Conservation (phyloP, 2,329 filamentous ascomycete genomes). For the Ascomycota sp. region DNA sequence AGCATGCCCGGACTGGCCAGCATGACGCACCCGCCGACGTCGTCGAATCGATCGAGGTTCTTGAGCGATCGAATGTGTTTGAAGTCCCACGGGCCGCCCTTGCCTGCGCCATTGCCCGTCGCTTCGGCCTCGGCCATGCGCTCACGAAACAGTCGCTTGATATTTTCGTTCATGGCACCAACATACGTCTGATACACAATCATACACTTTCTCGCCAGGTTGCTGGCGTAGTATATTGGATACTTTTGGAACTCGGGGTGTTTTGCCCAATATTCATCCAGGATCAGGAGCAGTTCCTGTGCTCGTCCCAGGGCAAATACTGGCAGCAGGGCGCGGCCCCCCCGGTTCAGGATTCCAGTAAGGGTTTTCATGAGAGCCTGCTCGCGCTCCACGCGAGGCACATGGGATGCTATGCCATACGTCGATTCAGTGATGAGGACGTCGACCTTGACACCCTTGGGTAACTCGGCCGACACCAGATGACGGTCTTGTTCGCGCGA, state of each 20-base stretch:
- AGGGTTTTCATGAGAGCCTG: conserved; percentile 90
- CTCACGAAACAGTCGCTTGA: conserved; percentile 84
- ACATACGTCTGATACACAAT: conserved; percentile 97
- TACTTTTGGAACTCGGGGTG: conserved; percentile 75
- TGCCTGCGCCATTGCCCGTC: conserved; percentile 50
- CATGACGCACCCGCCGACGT: conserved; percentile 91
- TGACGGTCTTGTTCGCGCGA: conserved; percentile 89
- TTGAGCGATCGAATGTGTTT: conserved; percentile 83
- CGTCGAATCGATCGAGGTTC: conserved; percentile 85
- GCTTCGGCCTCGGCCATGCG: conserved; percentile 81
- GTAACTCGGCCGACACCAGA: conserved; percentile 82
- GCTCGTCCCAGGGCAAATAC: conserved; percentile 89
- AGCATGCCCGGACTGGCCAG: conserved; percentile 95
- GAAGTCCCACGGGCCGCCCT: conserved; percentile 90
- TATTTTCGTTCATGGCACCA: conserved; percentile 97
- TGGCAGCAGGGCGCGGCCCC: conserved; percentile 80
- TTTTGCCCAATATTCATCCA: conserved; percentile 92
- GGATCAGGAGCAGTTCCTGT: conserved; percentile 80
- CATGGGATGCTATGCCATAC: conserved; percentile 86
- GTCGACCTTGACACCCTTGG: conserved; percentile 75
- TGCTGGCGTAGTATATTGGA: conserved; percentile 94
- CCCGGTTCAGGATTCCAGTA: conserved; percentile 74
- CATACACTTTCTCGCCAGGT: conserved; percentile 92
- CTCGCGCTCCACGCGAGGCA: conserved; percentile 77
- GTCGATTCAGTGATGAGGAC: conserved; percentile 95